Evolutionary conservation across 1,139 yeast genomes (phyloP).

Genomic region (Debaryomyces sp.): DNA sequence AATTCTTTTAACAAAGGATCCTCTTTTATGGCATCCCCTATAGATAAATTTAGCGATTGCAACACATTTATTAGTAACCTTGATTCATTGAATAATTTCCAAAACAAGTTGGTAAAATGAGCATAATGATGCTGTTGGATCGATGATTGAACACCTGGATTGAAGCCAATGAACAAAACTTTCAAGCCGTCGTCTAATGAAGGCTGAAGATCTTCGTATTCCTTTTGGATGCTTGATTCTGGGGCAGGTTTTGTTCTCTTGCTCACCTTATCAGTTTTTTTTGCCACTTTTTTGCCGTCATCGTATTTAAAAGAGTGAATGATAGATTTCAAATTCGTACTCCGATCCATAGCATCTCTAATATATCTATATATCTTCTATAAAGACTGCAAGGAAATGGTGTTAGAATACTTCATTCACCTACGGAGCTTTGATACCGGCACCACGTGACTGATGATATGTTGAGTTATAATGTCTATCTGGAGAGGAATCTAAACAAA

Average conservation of each 20-base stretch:
- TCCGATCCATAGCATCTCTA: constrained; percentile 5
- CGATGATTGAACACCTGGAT: constrained; percentile 73
- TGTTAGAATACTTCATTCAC: background rate
- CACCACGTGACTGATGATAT: background rate
- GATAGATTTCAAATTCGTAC: constrained; percentile 14
- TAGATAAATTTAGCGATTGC: constrained; percentile 6
- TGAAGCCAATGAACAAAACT: constrained; percentile 70
- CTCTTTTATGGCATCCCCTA: constrained; percentile 6
- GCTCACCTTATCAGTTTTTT: constrained; percentile 4
- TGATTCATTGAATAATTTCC: constrained; percentile 65
- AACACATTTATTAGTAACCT: constrained; percentile 38
- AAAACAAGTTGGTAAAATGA: constrained; percentile 67
- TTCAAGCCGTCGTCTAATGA: constrained; percentile 31
- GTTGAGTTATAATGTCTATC: background rate
- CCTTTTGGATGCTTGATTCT: background rate
- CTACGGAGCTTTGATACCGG: background rate
- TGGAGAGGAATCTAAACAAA: background rate
- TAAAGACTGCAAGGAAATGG: too few relatives aligned
- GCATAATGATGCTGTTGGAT: constrained; percentile 72
- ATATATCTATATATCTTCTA: background rate
- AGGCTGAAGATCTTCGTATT: constrained; percentile 35
- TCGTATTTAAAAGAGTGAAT: constrained; percentile 21
- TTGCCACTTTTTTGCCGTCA: constrained; percentile 1
- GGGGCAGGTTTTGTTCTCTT: constrained; percentile 1
- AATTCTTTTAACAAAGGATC: constrained; percentile 17